Percentiles rank a stretch among this genome's conserved stretches.
These are phyloP conservation scores for Aplosporella prunicola DNA, from an alignment of 2,329 filamentous ascomycete species.

Conservation along the genomic window DNA sequence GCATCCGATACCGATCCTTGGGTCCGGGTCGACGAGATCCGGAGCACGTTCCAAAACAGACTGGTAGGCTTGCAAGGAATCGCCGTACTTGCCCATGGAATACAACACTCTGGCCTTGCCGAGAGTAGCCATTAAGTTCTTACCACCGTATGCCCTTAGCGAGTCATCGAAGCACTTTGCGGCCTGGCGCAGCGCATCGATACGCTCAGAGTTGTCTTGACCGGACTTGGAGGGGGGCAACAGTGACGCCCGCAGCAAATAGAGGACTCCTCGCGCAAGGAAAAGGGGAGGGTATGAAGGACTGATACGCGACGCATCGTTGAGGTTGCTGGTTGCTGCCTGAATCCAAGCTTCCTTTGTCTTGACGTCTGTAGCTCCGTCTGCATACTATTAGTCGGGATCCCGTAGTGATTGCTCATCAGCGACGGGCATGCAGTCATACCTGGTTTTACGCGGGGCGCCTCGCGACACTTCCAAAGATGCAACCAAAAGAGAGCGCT, in stretches of 20 bases:
- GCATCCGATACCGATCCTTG: slow-evolving; percentile 88
- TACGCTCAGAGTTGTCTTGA: slow-evolving; percentile 58
- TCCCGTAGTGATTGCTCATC: background rate
- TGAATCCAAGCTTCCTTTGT: slow-evolving; percentile 93
- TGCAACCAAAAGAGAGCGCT: slow-evolving; percentile 86
- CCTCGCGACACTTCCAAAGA: slow-evolving; percentile 78
- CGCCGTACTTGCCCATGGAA: slow-evolving; percentile 74
- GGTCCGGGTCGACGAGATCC: slow-evolving; percentile 82
- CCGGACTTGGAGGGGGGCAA: slow-evolving; percentile 63
- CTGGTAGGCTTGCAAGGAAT: slow-evolving; percentile 79
- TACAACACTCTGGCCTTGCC: slow-evolving; percentile 82
- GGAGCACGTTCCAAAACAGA: slow-evolving; percentile 79
- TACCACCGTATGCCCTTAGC: slow-evolving; percentile 69
- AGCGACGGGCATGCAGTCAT: slow-evolving; percentile 9
- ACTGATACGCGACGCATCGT: slow-evolving; percentile 91
- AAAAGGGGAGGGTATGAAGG: slow-evolving; percentile 86
- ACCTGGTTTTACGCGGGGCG: slow-evolving; percentile 55
- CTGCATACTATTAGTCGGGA: slow-evolving; percentile 13
- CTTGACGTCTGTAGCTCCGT: slow-evolving; percentile 56
- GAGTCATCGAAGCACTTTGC: slow-evolving; percentile 94
- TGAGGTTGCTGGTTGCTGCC: slow-evolving; percentile 79
- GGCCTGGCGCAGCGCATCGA: slow-evolving; percentile 73
- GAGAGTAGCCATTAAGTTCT: slow-evolving; percentile 86
- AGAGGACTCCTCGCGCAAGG: slow-evolving; percentile 80
- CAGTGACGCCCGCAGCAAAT: slow-evolving; percentile 77